Evolutionary conservation across 495 filamentous ascomycete genomes (phyloP), one percentile per base, ranked within the genome.

Genomic region (Podospora tetraspora): DNA sequence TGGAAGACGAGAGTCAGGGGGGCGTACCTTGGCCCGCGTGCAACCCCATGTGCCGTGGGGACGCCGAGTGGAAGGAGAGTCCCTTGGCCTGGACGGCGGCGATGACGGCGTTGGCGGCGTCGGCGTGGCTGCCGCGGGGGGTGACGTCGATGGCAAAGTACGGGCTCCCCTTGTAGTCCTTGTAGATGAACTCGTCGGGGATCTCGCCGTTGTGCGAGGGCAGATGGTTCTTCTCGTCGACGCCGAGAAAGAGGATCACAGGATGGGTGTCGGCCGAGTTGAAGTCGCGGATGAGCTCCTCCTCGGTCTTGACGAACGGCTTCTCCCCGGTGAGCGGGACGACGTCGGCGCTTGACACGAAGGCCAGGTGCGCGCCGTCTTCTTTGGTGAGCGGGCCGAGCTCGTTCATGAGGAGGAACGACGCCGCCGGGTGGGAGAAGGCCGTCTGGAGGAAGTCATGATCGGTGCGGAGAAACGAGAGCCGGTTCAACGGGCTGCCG

Each of bases 81-180:
- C 76, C 76, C 72, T 70, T 78, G 9, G 65, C 77, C 68, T 80
- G 74, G 57, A 77, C 69, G 34, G 61, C 68, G 23, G 73, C 70
- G 8, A 78, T 69, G 34, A 84, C 78, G 43, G 76, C 83, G 68
- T 88, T 85, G 64, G 92, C 84, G 24, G 77, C 79, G 25, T 84
- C 82, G 11, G 91, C 82, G 11, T 87, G 75, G 37, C 77, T 79
- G 3, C 86, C 72, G 21, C 84, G 87, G 0, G 91, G 91, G 9
- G 94, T 96, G 23, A 97, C 86, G 76, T 97, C 95, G 8, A 99
- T 72, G 2, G 93, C 95, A 74, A 97, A 99, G 72, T 87, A 94
- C 11, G 95, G 94, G 13, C 80, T 81, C 10, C 95, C 95, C 32
- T 75, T 82, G 76, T 97, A 97, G 6, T 76, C 75, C 27, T 78